Evolutionary conservation across 2,329 filamentous ascomycete species (phyloP).

Genomic region (Coniella lustricola): DNA sequence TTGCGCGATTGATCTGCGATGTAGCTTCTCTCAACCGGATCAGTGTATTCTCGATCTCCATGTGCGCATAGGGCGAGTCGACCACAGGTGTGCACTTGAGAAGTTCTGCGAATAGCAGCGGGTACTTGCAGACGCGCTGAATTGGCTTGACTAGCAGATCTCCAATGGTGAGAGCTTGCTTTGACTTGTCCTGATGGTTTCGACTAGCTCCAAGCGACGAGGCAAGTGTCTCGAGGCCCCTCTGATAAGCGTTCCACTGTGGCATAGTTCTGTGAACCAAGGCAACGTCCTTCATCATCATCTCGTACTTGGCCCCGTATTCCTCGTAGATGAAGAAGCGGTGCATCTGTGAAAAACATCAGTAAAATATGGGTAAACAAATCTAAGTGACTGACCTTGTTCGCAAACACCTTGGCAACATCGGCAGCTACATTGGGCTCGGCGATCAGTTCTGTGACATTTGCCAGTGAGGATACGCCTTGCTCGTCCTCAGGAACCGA

Average conservation of each 20-base stretch:
- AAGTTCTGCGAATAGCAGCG: constrained; percentile 77
- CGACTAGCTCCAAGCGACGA: constrained; percentile 67
- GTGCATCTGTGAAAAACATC: constrained; percentile 52
- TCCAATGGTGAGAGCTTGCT: constrained; percentile 72
- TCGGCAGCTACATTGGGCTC: constrained; percentile 54
- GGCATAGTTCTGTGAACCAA: constrained; percentile 60
- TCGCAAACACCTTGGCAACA: constrained; percentile 53
- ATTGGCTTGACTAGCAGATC: constrained; percentile 95
- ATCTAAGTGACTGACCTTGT: constrained; percentile 36
- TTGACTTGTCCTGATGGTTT: constrained; percentile 52
- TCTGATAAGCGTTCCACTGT: constrained; percentile 74
- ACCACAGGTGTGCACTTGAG: constrained; percentile 74
- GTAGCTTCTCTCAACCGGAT: constrained; percentile 67
- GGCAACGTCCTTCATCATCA: constrained; percentile 72
- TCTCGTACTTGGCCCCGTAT: constrained; percentile 83
- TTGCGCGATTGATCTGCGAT: constrained; percentile 75
- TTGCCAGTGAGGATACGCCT: constrained; percentile 35
- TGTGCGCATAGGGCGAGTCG: constrained; percentile 78
- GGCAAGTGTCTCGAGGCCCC: constrained; percentile 76
- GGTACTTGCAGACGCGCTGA: constrained; percentile 86
- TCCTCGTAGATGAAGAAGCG: constrained; percentile 85
- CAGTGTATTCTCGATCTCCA: constrained; percentile 68
- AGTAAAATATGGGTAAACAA: background rate
- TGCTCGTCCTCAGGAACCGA: constrained; percentile 35
- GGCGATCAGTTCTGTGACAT: constrained; percentile 44